Percentiles rank a stretch among this genome's conserved stretches.
phyloP scores from a whole-genome alignment of 2,329 filamentous ascomycete species.

The Penicillium sp. region DNA sequence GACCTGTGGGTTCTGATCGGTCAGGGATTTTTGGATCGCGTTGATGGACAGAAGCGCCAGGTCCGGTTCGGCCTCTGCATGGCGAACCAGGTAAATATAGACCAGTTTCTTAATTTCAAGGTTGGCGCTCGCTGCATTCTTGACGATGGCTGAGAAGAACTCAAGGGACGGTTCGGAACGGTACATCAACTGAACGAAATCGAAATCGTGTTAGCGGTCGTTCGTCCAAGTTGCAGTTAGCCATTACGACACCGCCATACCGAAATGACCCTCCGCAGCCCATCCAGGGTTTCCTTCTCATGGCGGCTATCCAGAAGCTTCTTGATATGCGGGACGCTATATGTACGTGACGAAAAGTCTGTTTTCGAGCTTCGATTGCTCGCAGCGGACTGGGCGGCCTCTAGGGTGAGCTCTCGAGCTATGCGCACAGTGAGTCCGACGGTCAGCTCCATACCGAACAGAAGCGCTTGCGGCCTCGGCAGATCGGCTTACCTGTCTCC shows the following conservation, averaged over 20 bases:
- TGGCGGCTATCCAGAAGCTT: conserved; percentile 92
- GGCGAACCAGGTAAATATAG: conserved; percentile 96
- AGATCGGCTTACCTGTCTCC: conserved; percentile 74
- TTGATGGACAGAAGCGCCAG: conserved; percentile 96
- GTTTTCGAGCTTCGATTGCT: conserved; percentile 55
- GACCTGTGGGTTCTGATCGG: conserved; percentile 86
- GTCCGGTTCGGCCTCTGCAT: conserved; percentile 95
- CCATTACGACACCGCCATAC: conserved; percentile 53
- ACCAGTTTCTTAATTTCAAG: conserved; percentile 97
- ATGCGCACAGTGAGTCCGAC: conserved; percentile 30
- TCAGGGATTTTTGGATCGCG: conserved; percentile 96
- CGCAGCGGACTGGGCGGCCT: conserved; percentile 89
- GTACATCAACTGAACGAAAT: conserved; percentile 82
- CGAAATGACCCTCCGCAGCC: conserved; percentile 83
- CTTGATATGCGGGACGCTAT: conserved; percentile 85
- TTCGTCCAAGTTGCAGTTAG: neutral
- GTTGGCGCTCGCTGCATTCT: conserved; percentile 93
- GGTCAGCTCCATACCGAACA: conserved; percentile 18
- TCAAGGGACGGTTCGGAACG: conserved; percentile 82
- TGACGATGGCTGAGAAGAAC: conserved; percentile 97
- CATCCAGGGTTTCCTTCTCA: conserved; percentile 91
- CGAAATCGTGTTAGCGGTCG: conserved; percentile 20
- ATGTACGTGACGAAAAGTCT: conserved; percentile 64
- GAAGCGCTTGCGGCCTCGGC: neutral
- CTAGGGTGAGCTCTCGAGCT: conserved; percentile 96